Percentiles rank a stretch among this genome's conserved stretches.
These are phyloP conservation scores for Rhizopogon vinicolor DNA, from an alignment of 768 basidiomycete species.

Conservation along the genomic window DNA sequence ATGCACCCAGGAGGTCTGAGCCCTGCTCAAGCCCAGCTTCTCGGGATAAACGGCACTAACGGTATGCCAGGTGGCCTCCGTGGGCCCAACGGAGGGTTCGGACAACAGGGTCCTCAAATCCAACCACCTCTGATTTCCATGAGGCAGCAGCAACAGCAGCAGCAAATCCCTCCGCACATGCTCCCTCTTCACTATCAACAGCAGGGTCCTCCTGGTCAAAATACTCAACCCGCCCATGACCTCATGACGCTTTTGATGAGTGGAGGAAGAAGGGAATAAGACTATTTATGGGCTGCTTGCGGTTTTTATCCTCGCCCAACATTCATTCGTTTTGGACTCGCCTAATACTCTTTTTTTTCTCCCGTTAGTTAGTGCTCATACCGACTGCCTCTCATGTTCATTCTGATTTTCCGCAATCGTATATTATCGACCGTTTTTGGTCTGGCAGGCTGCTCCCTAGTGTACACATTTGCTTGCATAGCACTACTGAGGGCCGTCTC, in stretches of 20 bases:
- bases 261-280: conserved; percentile 61
- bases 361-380: conserved; percentile 29
- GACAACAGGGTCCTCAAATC: conserved; percentile 26
- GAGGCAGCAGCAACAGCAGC: conserved; percentile 43
- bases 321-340: conserved; percentile 18
- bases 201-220: conserved; percentile 44
- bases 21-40: conserved; percentile 43
- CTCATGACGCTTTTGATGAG: conserved; percentile 84
- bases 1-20: conserved; percentile 50
- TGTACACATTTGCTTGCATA: no score
- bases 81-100: conserved; percentile 39
- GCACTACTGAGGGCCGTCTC: no score
- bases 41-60: conserved; percentile 41
- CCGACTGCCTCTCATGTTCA: conserved; percentile 14
- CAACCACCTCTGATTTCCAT: conserved; percentile 25
- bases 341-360: conserved; percentile 11
- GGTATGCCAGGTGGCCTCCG: conserved; percentile 42
- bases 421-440: conserved; percentile 19
- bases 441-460: neutral
- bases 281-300: conserved; percentile 4
- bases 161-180: conserved; percentile 51
- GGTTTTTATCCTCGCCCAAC: conserved; percentile 8
- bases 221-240: conserved; percentile 62
- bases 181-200: conserved; percentile 58
- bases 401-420: conserved; percentile 13